A percentile compares a stretch with the other conserved stretches of the same genome.
Evolutionary conservation across 345 rosid species (phyloP).

Genomic region (Brassica cretica): DNA sequence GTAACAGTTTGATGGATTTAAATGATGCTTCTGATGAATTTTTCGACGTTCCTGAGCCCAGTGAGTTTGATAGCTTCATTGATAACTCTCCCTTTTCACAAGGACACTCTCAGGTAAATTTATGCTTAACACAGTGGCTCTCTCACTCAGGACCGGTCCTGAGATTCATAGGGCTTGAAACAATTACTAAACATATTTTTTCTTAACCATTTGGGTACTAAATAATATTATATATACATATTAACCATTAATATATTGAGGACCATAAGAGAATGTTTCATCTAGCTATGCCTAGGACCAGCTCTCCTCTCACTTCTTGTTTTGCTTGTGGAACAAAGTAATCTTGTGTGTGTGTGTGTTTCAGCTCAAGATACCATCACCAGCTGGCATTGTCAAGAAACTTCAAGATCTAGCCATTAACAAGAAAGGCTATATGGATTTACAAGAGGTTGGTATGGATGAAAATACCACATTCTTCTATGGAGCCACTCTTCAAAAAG

Average conservation of each 20-base stretch:
- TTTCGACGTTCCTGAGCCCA: constrained; percentile 80
- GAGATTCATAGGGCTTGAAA: too few relatives aligned
- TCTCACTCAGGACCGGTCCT: not conserved
- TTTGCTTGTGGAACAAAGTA: constrained; percentile 20
- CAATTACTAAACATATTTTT: too few relatives aligned
- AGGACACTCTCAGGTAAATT: constrained; percentile 38
- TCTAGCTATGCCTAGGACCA: too few relatives aligned
- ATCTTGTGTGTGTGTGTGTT: constrained; percentile 32
- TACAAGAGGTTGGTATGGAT: constrained; percentile 52
- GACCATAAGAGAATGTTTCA: too few relatives aligned
- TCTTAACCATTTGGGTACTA: too few relatives aligned
- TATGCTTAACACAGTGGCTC: constrained; percentile 38
- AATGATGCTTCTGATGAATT: constrained; percentile 78
- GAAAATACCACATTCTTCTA: constrained; percentile 46
- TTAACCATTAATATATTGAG: too few relatives aligned
- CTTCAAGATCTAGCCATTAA: constrained; percentile 75
- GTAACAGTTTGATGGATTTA: constrained; percentile 53
- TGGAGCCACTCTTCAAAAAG: constrained; percentile 77
- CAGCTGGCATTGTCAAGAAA: constrained; percentile 68
- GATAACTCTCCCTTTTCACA: constrained; percentile 47
- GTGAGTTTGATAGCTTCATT: constrained; percentile 48
- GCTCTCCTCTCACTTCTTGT: not conserved
- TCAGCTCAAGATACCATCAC: constrained; percentile 56
- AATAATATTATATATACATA: too few relatives aligned
- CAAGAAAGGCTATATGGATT: constrained; percentile 70